Conservation (phyloP, 2,329 filamentous ascomycete species). For the Colletotrichum eleusines region DNA sequence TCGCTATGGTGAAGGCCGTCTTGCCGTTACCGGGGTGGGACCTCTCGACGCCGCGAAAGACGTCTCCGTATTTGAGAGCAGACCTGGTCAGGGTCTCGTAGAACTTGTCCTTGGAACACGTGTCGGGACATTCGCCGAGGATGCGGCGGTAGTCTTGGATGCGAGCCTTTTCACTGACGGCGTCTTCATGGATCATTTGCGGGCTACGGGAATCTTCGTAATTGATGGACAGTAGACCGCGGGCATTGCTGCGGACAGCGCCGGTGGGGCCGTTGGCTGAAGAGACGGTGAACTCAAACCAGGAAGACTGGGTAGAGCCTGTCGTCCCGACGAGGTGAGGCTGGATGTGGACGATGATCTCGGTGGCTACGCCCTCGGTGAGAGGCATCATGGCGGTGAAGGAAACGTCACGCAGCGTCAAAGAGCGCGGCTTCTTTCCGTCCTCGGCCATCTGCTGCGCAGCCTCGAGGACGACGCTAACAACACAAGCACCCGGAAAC, state of each 20-base stretch:
- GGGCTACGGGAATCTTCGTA: not conserved
- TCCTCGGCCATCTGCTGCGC: constrained; percentile 27
- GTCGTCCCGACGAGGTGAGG: not conserved
- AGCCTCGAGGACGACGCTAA: constrained; percentile 49
- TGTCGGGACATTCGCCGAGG: not conserved
- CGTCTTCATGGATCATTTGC: not conserved
- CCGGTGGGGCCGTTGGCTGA: not conserved
- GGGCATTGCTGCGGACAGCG: not conserved
- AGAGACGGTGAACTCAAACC: not conserved
- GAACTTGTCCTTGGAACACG: not conserved
- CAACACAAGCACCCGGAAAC: constrained; percentile 51
- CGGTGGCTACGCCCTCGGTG: not conserved
- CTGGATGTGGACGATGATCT: not conserved
- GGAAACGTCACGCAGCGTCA: not conserved
- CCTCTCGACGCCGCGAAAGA: not conserved
- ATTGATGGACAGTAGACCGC: not conserved
- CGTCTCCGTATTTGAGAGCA: not conserved
- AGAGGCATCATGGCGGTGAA: not conserved
- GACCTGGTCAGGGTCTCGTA: not conserved
- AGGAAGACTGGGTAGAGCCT: not conserved
- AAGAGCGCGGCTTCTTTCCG: not conserved
- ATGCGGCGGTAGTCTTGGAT: not conserved
- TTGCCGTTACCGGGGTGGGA: not conserved
- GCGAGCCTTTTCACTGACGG: not conserved
- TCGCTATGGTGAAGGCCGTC: not conserved